Conservation (phyloP, 129 eudicot genomes). For the Calendula officinalis region DNA sequence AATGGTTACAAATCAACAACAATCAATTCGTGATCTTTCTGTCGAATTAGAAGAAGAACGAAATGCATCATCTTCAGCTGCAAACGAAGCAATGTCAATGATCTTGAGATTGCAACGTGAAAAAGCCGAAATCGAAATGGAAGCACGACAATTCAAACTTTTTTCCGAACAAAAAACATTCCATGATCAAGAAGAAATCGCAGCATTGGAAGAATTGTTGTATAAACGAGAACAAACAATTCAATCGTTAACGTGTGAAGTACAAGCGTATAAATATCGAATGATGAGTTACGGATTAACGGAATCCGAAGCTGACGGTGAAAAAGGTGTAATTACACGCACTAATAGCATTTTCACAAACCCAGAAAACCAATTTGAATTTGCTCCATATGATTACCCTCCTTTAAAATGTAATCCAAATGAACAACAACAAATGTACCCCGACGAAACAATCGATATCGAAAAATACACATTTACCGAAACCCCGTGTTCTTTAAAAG, state of each 20-base stretch:
- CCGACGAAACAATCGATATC: constrained; percentile 44
- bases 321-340: constrained; percentile 28
- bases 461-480: constrained; percentile 67
- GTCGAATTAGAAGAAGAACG: constrained; percentile 74
- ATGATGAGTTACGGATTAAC: constrained; percentile 81
- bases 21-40: constrained; percentile 52
- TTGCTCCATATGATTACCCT: constrained; percentile 45
- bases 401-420: constrained; percentile 54
- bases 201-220: constrained; percentile 66
- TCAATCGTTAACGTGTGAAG: constrained; percentile 62
- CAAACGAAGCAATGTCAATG: constrained; percentile 92
- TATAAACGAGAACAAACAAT: constrained; percentile 65
- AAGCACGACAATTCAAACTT: constrained; percentile 67
- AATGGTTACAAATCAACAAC: constrained; percentile 64
- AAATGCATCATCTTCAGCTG: constrained; percentile 80
- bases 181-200: constrained; percentile 66
- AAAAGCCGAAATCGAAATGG: constrained; percentile 82
- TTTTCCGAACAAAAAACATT: constrained; percentile 73
- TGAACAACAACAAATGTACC: constrained; percentile 35
- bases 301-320: constrained; percentile 67
- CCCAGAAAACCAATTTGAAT: constrained; percentile 33
- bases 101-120: constrained; percentile 81
- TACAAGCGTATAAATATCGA: constrained; percentile 63
- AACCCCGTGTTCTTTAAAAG: constrained; percentile 53
- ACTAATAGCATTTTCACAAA: constrained; percentile 33